Evolutionary conservation across 257 asterid genomes (phyloP).

Genomic region (Rhazya stricta): DNA sequence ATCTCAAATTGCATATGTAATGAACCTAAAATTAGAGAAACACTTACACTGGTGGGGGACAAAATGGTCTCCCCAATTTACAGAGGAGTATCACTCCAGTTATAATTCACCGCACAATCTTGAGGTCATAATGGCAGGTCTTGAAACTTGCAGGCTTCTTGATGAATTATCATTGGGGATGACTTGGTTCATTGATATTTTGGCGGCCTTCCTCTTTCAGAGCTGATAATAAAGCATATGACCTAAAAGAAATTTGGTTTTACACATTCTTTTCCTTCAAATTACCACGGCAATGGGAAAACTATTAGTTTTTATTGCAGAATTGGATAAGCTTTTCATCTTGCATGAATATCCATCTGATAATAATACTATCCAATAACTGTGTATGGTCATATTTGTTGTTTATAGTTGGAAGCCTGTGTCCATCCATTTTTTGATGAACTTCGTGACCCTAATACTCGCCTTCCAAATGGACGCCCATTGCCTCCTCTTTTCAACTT

Average conservation of each 20-base stretch:
- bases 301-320: background rate
- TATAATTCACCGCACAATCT: background rate
- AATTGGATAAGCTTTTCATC: background rate
- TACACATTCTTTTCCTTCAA: background rate
- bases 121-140: background rate
- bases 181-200: background rate
- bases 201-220: background rate
- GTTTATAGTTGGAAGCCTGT: constrained; percentile 60
- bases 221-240: background rate
- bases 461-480: constrained; percentile 71
- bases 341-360: background rate
- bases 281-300: background rate
- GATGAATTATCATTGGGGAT: background rate
- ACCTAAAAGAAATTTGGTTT: background rate
- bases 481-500: constrained; percentile 75
- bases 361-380: background rate
- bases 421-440: constrained; percentile 68
- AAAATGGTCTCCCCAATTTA: background rate
- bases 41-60: background rate
- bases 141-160: background rate
- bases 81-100: background rate
- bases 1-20: background rate
- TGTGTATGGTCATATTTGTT: background rate
- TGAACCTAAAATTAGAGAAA: background rate
- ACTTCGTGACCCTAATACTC: constrained; percentile 51